Base-by-base conservation (phyloP, 2,329 filamentous ascomycete species). In the Pseudocercospora eumusae region DNA sequence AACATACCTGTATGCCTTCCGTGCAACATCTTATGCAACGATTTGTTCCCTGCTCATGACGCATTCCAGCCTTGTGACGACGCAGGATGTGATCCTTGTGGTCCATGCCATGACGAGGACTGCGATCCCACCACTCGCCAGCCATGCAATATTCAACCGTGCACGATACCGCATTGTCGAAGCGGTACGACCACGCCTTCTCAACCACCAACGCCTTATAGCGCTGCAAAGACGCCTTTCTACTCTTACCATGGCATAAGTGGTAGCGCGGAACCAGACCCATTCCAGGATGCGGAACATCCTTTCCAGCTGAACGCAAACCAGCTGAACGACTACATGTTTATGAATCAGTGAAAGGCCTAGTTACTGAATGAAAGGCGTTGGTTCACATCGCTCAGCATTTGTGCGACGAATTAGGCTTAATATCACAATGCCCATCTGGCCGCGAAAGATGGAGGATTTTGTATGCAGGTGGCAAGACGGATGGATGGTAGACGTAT, bases 1-100 rank as follows among this genome's bases (percentile, higher is more conserved):
- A 65, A 62, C 55, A 62, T 69, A 55, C 67, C 67, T 50, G 62
- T 69, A 56, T 69, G 67, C 62, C 52, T 69, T 47, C 67, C 67
- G 27, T 69, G 67, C 64, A 63, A 67, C 25, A 66, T 66, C n/a
- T 61, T 65, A 28, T 69, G 67, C 67, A 64, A 63, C 60, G 64
- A 69, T 59, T 59, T 64, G 18, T 65, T 64, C 56, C 53, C 64
- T 23, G 60, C 55, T 47, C 59, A 66, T 52, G 49, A 63, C 44
- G 53, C 53, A 10, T 44, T 63, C 31, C 62, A 63, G 36, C 62
- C 57, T 25, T 67, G 66, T 60, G 56, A 66, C 58, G 64, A 64
- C 42, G 56, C 61, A 20, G 61, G 62, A 25, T 67, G 65, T 55
- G 58, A 64, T 54, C 61, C 67, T 13, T 69, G 63, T 59, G 65